Evolutionary conservation across 2,329 filamentous ascomycete species (phyloP), one percentile per base, ranked within the genome.

Genomic region (Ophidiomyces ophidiicola): DNA sequence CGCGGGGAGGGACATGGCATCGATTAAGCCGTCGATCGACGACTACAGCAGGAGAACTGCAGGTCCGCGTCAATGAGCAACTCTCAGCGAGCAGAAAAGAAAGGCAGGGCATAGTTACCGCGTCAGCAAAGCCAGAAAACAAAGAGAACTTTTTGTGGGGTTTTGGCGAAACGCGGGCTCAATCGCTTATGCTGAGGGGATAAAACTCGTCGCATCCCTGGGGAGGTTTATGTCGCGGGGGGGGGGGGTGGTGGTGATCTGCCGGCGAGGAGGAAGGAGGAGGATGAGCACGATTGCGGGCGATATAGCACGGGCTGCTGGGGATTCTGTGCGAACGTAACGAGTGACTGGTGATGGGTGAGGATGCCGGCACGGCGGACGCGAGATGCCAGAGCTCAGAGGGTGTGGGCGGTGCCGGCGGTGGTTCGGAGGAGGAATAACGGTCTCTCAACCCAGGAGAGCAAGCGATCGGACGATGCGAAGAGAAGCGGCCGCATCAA

Each of bases 1-100:
- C 53, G 76, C 64, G 34, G 85, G 84, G 41, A 80, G 68, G 54
- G 76, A 66, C 85, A 92, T 92, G 32, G 53, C 53, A 48, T 44
- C 26, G 17, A 14, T 24, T 21, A 26, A 2, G 18, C 15, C 21
- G 29, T 26, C 19, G 14, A 32, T 15, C 10, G 14, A 12, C 15
- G 11, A 15, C 44, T 28, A 31, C 41, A 30, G 17, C 33, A 36
- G 37, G 41, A 20, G 25, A 28, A 4, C 32, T 25, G 25, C 24
- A 43, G 31, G n/a, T n/a, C n/a, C n/a, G 15, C 8, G 15, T 10
- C 8, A 12, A 38, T 17, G 25, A 30, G 15, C 8, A 11, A 20
- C 6, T n/a, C n/a, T n/a, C n/a, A n/a, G n/a, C n/a, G n/a, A n/a
- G n/a, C n/a, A n/a, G n/a, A n/a, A n/a, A n/a, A n/a, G n/a, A n/a